Evolutionary conservation across 352 stramenopile genomes (phyloP), one percentile per base, ranked within the genome.

Genomic region (Phytophthora rubi): DNA sequence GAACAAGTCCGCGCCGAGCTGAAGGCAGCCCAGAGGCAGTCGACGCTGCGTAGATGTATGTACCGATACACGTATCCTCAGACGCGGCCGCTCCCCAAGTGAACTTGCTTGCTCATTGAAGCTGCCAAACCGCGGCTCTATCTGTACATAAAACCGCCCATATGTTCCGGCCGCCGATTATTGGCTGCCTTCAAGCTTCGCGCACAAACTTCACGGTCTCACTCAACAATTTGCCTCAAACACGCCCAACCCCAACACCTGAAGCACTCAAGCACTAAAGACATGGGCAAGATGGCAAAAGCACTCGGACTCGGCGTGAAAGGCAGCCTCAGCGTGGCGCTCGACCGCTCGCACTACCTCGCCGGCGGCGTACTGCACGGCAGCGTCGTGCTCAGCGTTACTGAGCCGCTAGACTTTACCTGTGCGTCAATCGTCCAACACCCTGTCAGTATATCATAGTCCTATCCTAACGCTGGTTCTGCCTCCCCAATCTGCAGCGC

Each of bases 221-320:
- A 77, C 57, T 77, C 61, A 51, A 65, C 70, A 74, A 77, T 74
- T 68, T 64, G 44, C 65, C 56, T 42, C 16, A 26, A 42, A 42
- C 35, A 42, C 35, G 35, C 35, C 4, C 35, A 42, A 42, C 35
- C 35, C 4, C 35, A 9, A 16, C 35, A 42, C 4, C 35, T 42
- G 1, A 16, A 42, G 35, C 35, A 30, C 28, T 30, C 3, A 30
- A 30, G 37, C n/a, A 30, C 30, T 15, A 16, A 12, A 58, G 3
- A 26, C 55, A 80, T 80, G 69, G 69, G 64, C 56, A 77, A 75
- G 69, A 42, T 80, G 16, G 69, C 64, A 13, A 80, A 77, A 56
- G 64, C 54, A 2, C 62, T 80, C 12, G 69, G 73, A 23, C 62
- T 78, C 15, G 66, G 61, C 37, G 63, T 68, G 26, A 81, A 81